A percentile compares a stretch with the other conserved stretches of the same genome.
phyloP scores from a whole-genome alignment of 441 rosid species.

The Euphorbia celastroides region DNA sequence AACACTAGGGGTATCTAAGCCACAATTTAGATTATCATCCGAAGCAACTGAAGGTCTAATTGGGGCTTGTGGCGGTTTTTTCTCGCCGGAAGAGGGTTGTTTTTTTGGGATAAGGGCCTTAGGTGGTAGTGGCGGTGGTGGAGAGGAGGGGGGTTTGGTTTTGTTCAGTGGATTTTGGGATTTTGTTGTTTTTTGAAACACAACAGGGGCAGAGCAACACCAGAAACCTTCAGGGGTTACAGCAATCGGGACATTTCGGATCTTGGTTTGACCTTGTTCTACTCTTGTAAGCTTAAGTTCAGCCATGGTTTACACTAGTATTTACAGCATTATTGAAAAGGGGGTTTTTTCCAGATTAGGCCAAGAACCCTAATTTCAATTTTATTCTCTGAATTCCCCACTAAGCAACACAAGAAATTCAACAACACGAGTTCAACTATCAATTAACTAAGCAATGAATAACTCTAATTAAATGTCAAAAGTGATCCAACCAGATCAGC shows the following conservation, averaged over 20 bases:
- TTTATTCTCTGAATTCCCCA: neutral
- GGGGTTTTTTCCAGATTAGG: no score
- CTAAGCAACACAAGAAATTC: neutral
- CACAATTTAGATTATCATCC: slow-evolving; percentile 43
- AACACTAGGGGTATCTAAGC: slow-evolving; percentile 30
- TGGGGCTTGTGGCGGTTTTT: slow-evolving; percentile 47
- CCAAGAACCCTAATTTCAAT: neutral
- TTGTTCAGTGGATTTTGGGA: slow-evolving; percentile 59
- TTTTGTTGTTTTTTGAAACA: slow-evolving; percentile 76
- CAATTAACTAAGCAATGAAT: neutral
- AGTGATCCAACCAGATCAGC: neutral
- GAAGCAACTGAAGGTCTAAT: slow-evolving; percentile 44
- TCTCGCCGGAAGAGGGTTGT: slow-evolving; percentile 42
- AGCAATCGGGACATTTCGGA: slow-evolving; percentile 84
- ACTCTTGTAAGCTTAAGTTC: slow-evolving; percentile 67
- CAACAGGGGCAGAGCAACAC: slow-evolving; percentile 96
- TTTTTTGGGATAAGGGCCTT: slow-evolving; percentile 42
- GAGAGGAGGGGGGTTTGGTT: slow-evolving; percentile 52
- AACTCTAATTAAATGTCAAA: slow-evolving; percentile 4
- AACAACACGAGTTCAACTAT: neutral
- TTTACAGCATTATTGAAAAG: slow-evolving; percentile 20
- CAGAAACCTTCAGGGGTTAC: slow-evolving; percentile 97
- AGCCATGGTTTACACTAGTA: slow-evolving; percentile 56
- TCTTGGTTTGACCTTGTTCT: slow-evolving; percentile 80
- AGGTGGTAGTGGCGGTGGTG: slow-evolving; percentile 55